These are phyloP conservation scores for Candida freyschussii DNA, from an alignment of 1,139 yeast species.

Conservation along the genomic window DNA sequence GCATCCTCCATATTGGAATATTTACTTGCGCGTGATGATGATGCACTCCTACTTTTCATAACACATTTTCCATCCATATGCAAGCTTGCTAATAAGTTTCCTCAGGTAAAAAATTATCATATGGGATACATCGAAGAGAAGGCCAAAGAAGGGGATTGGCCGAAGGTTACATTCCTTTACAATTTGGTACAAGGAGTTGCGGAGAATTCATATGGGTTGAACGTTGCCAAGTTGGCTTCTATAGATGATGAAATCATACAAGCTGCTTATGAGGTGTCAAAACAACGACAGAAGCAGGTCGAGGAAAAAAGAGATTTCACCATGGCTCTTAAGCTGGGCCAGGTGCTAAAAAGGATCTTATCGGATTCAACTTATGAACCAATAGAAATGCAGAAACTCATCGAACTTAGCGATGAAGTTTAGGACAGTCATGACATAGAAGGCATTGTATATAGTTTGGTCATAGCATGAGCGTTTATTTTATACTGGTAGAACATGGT, in stretches of 20 bases:
- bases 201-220: slow-evolving; percentile 67
- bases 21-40: slow-evolving; percentile 37
- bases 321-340: neutral
- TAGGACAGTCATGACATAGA: neutral
- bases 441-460: too few relatives aligned
- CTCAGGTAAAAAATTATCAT: slow-evolving; percentile 55
- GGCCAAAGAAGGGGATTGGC: slow-evolving; percentile 32
- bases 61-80: slow-evolving; percentile 84
- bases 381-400: slow-evolving; percentile 5
- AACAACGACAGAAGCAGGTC: slow-evolving; percentile 33
- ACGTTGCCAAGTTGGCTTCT: slow-evolving; percentile 71
- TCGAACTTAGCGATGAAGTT: slow-evolving; percentile 5
- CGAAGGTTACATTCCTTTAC: slow-evolving; percentile 54
- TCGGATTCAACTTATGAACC: too few relatives aligned
- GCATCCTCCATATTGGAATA: slow-evolving; percentile 74
- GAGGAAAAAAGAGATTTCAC: slow-evolving; percentile 9
- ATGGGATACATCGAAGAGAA: slow-evolving; percentile 62
- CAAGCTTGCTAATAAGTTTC: slow-evolving; percentile 41
- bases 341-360: slow-evolving; percentile 1
- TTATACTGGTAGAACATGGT: too few relatives aligned
- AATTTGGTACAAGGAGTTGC: slow-evolving; percentile 56
- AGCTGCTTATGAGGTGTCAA: slow-evolving; percentile 46
- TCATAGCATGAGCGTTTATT: too few relatives aligned
- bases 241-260: slow-evolving; percentile 47
- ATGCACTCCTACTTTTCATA: slow-evolving; percentile 68